Conservation (phyloP, 2,329 filamentous ascomycete genomes). For the Penicillium digitatum region DNA sequence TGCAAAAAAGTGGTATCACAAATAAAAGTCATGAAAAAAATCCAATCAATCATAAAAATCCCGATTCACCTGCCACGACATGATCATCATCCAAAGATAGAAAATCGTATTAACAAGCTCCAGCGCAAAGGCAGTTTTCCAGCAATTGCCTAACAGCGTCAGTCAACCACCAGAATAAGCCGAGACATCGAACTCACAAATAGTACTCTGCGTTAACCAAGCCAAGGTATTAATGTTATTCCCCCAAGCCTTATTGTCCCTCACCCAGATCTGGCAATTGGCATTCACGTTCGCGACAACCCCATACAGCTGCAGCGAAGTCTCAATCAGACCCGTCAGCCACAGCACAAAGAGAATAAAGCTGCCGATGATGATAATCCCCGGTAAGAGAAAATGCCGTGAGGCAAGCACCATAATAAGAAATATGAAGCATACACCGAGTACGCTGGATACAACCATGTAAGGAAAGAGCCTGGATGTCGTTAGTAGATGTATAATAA, state of each 20-base stretch:
- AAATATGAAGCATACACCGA: conserved; percentile 57
- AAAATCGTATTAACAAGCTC: conserved; percentile 62
- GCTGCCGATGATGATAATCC: conserved; percentile 56
- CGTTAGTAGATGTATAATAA: conserved; percentile 4
- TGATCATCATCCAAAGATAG: conserved; percentile 63
- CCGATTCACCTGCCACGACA: conserved; percentile 53
- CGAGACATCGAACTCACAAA: conserved; percentile 47
- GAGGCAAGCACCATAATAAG: conserved; percentile 55
- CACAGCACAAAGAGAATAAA: conserved; percentile 61
- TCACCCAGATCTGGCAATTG: conserved; percentile 57
- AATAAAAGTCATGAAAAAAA: not conserved
- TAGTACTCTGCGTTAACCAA: conserved; percentile 60
- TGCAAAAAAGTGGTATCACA: conserved; percentile 8
- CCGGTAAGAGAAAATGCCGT: conserved; percentile 55
- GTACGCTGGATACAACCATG: conserved; percentile 55
- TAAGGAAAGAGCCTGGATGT: conserved; percentile 59
- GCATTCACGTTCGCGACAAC: conserved; percentile 53
- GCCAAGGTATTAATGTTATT: conserved; percentile 55
- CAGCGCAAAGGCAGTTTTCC: conserved; percentile 61
- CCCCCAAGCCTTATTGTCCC: conserved; percentile 45
- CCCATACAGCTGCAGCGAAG: conserved; percentile 59
- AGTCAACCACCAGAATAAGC: conserved; percentile 14
- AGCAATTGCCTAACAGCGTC: conserved; percentile 50
- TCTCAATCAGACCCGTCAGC: conserved; percentile 60
- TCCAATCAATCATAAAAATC: conserved; percentile 27